Percentiles rank a stretch among this genome's conserved stretches.
These are phyloP conservation scores for Geotrichum bryndzae DNA, from an alignment of 1,139 yeast species.

Conservation along the genomic window DNA sequence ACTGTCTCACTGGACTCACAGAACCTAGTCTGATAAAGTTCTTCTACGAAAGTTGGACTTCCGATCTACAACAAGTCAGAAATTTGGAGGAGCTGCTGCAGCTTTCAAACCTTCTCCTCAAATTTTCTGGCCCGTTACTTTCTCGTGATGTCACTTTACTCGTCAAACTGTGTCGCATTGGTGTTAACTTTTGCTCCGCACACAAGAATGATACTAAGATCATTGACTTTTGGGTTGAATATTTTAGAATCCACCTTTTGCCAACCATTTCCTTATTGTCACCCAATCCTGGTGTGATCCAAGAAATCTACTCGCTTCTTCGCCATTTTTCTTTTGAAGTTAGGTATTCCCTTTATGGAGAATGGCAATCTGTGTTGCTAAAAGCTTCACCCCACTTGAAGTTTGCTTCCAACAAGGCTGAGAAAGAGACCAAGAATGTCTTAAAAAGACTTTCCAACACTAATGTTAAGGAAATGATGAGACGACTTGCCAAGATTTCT, in stretches of 20 bases:
- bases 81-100: constrained; percentile 44
- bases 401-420: constrained; percentile 62
- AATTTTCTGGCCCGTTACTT: constrained; percentile 54
- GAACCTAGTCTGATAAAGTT: constrained; percentile 33
- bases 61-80: constrained; percentile 38
- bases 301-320: constrained; percentile 55
- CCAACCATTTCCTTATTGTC: constrained; percentile 60
- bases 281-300: constrained; percentile 57
- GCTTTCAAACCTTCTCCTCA: constrained; percentile 46
- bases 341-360: constrained; percentile 80
- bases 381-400: constrained; percentile 56
- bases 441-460: constrained; percentile 84
- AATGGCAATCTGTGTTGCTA: constrained; percentile 51
- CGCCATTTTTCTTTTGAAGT: constrained; percentile 51
- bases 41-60: constrained; percentile 51
- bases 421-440: constrained; percentile 73
- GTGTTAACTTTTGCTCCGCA: constrained; percentile 33
- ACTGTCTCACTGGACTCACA: constrained; percentile 16
- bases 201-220: constrained; percentile 25
- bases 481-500: constrained; percentile 70
- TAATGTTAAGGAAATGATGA: constrained; percentile 70
- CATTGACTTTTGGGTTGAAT: constrained; percentile 49
- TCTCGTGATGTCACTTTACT: constrained; percentile 47
- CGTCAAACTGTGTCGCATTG: constrained; percentile 58
- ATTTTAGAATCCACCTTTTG: constrained; percentile 58